Evolutionary conservation across 192 early-diverging fungal species (phyloP).

Genomic region (Entomortierella chlamydospora): DNA sequence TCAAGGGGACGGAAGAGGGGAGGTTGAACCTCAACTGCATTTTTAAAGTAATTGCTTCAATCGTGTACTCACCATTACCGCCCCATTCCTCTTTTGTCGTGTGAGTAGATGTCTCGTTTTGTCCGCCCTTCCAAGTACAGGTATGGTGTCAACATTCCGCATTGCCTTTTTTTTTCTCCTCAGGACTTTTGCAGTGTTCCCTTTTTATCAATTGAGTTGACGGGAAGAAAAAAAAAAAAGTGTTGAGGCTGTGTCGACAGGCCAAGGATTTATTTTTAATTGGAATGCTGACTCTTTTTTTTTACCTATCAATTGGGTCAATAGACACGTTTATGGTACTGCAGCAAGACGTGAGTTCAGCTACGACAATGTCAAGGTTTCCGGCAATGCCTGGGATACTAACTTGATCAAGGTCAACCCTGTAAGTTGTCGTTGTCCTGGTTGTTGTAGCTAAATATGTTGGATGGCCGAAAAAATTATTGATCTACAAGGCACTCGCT

Average conservation of each 20-base stretch:
- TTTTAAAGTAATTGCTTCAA: too few species aligned
- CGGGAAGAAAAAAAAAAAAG: slow-evolving; percentile 6
- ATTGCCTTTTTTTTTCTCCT: neutral
- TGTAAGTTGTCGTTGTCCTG: slow-evolving; percentile 59
- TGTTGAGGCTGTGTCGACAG: neutral
- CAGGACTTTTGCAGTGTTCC: too few species aligned
- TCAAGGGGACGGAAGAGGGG: neutral
- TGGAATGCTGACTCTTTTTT: neutral
- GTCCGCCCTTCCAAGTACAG: slow-evolving; percentile 87
- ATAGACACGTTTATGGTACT: slow-evolving; percentile 94
- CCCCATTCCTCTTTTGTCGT: neutral
- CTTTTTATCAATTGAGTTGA: neutral
- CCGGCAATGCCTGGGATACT: slow-evolving; percentile 96
- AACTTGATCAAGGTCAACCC: slow-evolving; percentile 97
- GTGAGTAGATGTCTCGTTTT: slow-evolving; percentile 74
- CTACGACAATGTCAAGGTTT: slow-evolving; percentile 94
- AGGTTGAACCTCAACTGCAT: too few species aligned
- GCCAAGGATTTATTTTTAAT: neutral
- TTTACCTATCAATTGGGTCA: neutral
- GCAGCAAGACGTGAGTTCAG: slow-evolving; percentile 88
- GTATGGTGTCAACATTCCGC: slow-evolving; percentile 13
- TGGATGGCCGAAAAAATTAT: too few species aligned
- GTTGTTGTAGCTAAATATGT: neutral
- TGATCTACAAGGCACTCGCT: too few species aligned
- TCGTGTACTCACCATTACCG: neutral